Conservation (phyloP, 768 basidiomycete species). For the Amanita rimosa region DNA sequence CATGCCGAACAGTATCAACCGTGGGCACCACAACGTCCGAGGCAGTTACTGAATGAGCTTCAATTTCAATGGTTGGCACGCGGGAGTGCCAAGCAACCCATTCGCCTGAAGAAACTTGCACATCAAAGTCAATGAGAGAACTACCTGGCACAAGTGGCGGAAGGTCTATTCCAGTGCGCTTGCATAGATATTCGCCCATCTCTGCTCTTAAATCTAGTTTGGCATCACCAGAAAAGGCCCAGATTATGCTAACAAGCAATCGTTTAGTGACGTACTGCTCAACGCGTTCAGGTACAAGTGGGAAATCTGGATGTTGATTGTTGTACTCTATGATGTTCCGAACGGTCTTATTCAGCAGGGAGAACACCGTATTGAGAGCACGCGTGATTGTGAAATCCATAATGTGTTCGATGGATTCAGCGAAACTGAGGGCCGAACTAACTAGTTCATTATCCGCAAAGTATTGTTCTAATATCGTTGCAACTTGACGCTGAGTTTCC, state of each 20-base stretch:
- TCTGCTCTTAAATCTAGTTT: conserved; percentile 80
- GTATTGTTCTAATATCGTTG: conserved; percentile 66
- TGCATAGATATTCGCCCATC: conserved; percentile 80
- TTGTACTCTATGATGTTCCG: conserved; percentile 95
- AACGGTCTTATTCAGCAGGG: conserved; percentile 90
- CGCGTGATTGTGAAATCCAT: conserved; percentile 96
- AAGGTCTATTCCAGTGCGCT: conserved; percentile 82
- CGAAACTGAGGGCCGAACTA: conserved; percentile 63
- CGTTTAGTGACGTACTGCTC: conserved; percentile 90
- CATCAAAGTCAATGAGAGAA: conserved; percentile 93
- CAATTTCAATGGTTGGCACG: conserved; percentile 93
- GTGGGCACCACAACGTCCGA: conserved; percentile 97
- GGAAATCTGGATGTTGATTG: conserved; percentile 90
- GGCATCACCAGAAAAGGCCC: conserved; percentile 98
- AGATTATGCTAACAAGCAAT: conserved; percentile 84
- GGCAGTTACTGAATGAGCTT: conserved; percentile 91
- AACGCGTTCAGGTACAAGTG: conserved; percentile 69
- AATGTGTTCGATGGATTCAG: conserved; percentile 87
- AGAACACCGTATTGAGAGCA: conserved; percentile 92
- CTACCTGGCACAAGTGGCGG: conserved; percentile 64
- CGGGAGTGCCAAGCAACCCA: conserved; percentile 90
- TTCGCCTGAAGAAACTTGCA: conserved; percentile 73
- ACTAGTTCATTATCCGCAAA: conserved; percentile 80
- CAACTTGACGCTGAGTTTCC: conserved; percentile 64
- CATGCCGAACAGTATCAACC: conserved; percentile 96